phyloP scores from a whole-genome alignment of 225 moss, liverwort and hornwort species.

The Neckera pumila region DNA sequence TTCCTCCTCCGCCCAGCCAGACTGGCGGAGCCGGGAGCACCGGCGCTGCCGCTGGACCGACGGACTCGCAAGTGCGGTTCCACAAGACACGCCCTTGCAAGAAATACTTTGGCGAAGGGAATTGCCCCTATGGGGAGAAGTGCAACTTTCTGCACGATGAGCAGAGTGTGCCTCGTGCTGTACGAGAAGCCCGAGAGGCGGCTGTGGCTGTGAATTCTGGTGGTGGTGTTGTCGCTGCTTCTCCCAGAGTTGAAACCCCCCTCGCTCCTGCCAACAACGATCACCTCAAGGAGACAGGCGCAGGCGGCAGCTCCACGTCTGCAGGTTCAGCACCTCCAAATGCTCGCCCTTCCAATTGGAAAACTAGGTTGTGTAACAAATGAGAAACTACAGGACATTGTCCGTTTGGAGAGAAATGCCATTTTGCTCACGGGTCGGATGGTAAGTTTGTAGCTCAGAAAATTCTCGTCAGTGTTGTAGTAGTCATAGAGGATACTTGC shows the following conservation, averaged over 20 bases:
- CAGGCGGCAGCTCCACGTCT: slow-evolving; percentile 8
- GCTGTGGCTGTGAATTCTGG: slow-evolving; percentile 15
- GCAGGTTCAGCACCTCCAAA: slow-evolving; percentile 31
- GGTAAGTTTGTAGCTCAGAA: slow-evolving; percentile 39
- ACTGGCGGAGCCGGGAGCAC: slow-evolving; percentile 12
- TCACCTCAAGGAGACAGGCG: slow-evolving; percentile 11
- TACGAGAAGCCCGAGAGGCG: slow-evolving; percentile 35
- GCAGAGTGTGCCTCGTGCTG: slow-evolving; percentile 44
- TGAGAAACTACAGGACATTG: slow-evolving; percentile 98
- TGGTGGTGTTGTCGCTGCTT: slow-evolving; percentile 5
- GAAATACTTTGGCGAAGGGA: slow-evolving; percentile 81
- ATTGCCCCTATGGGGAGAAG: slow-evolving; percentile 89
- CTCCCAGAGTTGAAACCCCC: slow-evolving; percentile 14
- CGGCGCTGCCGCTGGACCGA: slow-evolving; percentile 26
- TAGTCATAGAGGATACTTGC: not conserved
- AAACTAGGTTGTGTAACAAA: slow-evolving; percentile 93
- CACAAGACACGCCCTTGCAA: slow-evolving; percentile 98
- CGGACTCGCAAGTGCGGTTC: slow-evolving; percentile 74
- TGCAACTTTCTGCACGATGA: slow-evolving; percentile 97
- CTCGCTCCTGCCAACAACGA: slow-evolving; percentile 1
- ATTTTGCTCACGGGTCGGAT: slow-evolving; percentile 92
- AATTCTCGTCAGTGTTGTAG: not conserved
- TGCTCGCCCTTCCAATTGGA: slow-evolving; percentile 90
- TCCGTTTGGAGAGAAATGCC: slow-evolving; percentile 87
- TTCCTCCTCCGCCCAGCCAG: slow-evolving; percentile 29